Conservation (phyloP, 169 alveolate species). For the Eimeria praecox region DNA sequence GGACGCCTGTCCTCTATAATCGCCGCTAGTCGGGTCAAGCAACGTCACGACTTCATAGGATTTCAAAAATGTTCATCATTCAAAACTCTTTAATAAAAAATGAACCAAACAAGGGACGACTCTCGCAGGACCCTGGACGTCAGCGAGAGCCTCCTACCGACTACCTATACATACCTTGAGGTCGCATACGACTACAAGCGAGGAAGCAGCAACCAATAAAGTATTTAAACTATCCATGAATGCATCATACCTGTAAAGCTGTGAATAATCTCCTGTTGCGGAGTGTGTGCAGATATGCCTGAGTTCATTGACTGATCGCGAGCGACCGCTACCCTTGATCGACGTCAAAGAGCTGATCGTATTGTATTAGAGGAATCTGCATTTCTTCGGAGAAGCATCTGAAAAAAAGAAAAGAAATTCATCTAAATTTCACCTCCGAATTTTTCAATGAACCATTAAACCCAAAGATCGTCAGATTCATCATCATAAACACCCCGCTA, state of each 20-base stretch:
- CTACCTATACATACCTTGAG: background rate
- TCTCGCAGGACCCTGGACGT: background rate
- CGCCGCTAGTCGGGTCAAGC: conserved; percentile 11
- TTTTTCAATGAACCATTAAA: background rate
- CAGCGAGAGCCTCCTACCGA: background rate
- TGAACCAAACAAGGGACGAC: background rate
- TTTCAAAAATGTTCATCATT: background rate
- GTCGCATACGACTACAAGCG: background rate
- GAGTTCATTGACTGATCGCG: background rate
- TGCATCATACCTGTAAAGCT: background rate
- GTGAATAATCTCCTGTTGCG: background rate
- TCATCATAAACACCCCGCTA: too few relatives aligned
- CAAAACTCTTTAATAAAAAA: background rate
- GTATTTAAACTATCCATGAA: background rate
- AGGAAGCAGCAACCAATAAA: background rate
- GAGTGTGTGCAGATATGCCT: background rate
- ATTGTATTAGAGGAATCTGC: background rate
- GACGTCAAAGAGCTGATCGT: background rate
- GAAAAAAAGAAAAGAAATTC: background rate
- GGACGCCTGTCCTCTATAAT: background rate
- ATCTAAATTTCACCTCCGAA: too few relatives aligned
- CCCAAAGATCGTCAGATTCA: too few relatives aligned
- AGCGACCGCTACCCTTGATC: background rate
- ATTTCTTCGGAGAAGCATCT: background rate
- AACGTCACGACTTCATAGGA: background rate